Base-by-base conservation (phyloP, 352 stramenopile species). In the Globisporangium cederbergense region DNA sequence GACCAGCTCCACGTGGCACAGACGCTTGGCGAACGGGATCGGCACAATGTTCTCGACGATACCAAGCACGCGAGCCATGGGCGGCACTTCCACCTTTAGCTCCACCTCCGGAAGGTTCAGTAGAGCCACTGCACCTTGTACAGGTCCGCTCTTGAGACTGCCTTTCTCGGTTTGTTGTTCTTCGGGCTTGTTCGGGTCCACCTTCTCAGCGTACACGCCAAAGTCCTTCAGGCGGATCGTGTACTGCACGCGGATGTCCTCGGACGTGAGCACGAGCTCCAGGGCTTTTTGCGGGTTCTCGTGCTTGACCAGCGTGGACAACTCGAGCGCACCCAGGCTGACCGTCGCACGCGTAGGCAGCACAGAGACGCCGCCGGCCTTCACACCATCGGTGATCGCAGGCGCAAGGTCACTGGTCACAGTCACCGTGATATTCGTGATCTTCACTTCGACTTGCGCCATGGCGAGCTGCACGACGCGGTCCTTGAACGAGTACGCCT, bases 1-100 rank as follows among this genome's bases (percentile, higher is more conserved):
- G 4, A 71, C 28, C 28, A 89, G 36, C 52, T 88, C 68, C n/a
- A 86, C 73, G 50, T 66, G 74, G 0, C 70, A 71, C 1, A 77
- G 6, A 9, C 79, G 78, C 55, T 79, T 73, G 11, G 72, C 63
- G 10, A 88, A 67, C 16, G 78, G 73, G 28, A 89, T 73, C 6
- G 79, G 80, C 55, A 73, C 70, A 56, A 88, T 69, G 36, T 77
- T 71, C 58, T 86, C 75, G n/a, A 89, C 80, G 51, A 89, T 75
- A 10, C 72, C 75, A 28, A 89, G 68, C 46, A 87, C 59, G 28
- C 78, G 70, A n/a, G 70, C 68, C 66, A 89, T 86, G 10, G 80
- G 77, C 3, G 80, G 77, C 14, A 89, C 69, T 25, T 78, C 79
- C 13, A 86, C 59, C 51, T 78, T 83, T 30, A 88, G 60, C 18